Base-by-base conservation (phyloP, 768 basidiomycete species). In the Amanita pallidorosea region DNA sequence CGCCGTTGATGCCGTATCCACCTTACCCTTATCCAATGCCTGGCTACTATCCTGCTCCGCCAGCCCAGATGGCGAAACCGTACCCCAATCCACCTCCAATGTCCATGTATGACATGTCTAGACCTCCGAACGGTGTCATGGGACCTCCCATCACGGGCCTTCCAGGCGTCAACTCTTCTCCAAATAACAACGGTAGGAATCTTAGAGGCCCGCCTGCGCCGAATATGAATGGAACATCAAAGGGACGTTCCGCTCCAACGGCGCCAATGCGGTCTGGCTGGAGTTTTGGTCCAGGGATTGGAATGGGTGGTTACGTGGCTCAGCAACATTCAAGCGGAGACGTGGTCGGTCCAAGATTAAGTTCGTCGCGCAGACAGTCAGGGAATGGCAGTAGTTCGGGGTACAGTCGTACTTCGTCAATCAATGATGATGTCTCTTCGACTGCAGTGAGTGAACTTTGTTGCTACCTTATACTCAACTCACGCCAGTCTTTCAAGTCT, bases 401-500 rank as follows among this genome's bases (percentile, higher is more conserved):
- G 25, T 70, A 76, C 49, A 76, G 81, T 56, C 79, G 83, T 34
- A 74, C 80, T 35, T 73, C 75, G 20, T 68, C 72, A 5, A 67
- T 63, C 40, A 76, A 78, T 45, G 88, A 91, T 62, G 88, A 91
- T 56, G 80, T 79, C 31, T 80, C 83, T 8, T 88, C 87, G 23
- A 80, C 78, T 46, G 74, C 85, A 50, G 88, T 89, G 64, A 75
- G 88, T 77, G 27, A 45, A 27, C 41, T 40, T 38, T 35, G 43
- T 27, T 49, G 5, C 31, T 48, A 18, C 37, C 15, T 57, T 25
- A 44, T 47, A 33, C 12, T 52, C 54, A 45, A 44, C 53, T 45
- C 42, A 36, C 29, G 47, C 42, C 29, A 38, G 31, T 33, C 13
- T 11, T 49, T 45, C 20, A 45, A 70, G 85, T 88, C 85, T 27